Base-by-base conservation (phyloP, 345 rosid species). In the Aquilaria yunnanensis region DNA sequence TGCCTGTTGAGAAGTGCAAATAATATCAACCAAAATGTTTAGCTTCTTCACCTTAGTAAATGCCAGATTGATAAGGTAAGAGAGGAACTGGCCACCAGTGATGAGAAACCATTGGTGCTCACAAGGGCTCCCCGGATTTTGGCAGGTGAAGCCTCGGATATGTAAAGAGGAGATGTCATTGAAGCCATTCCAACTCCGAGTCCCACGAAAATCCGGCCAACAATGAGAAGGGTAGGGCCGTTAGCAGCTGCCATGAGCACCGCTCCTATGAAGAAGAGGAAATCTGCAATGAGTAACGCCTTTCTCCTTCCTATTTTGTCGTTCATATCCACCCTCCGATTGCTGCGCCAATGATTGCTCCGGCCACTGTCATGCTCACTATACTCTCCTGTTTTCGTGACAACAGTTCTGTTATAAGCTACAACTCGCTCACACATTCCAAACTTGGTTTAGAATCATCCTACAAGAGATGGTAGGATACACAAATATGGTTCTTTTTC, bases 171-270 rank as follows among this genome's bases (percentile, higher is more conserved):
- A 9, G 98, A 41, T 2, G 98, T 89, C 90, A 92, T 83, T 0
- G 98, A 92, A 8, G 96, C 96, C 98, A 92, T 92, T 14, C 98
- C 96, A 0, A 89, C 96, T 6, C 98, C 98, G 6, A 87, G 67
- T 0, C 98, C 95, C 0, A 89, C 96, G n/a, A 92, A 83, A 14
- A 89, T 73, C 50, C 98, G 81, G 11, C 98, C 95, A 1, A 76
- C 1, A 14, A 92, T 88, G 51, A 89, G 78, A 23, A 81, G 67
- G 49, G 78, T 62, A 0, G 98, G 95, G 63, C 69, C 64, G 43
- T 80, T 83, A 37, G 98, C 83, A 5, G 80, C n/a, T 5, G 96
- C 95, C 98, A 92, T 86, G 59, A 92, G 5, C 16, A 86, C 75
- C 37, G 96, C 90, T 71, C 98, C 98, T 29, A 78, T 4, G 4